Base-by-base conservation (phyloP, 768 basidiomycete genomes). In the Tulasnella sp. region DNA sequence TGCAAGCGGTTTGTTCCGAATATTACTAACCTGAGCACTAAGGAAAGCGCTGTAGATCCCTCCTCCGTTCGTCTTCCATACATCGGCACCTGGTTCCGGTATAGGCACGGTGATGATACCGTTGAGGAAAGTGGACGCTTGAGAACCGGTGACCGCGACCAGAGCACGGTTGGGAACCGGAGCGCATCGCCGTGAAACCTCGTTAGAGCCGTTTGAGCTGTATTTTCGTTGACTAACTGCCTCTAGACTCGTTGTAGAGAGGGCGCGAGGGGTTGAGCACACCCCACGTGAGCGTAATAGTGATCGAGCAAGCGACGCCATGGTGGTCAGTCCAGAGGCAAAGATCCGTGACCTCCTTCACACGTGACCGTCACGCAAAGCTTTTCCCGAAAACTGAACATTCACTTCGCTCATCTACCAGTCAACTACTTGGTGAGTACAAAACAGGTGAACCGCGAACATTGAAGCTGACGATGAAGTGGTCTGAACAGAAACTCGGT, bases 51-150 rank as follows among this genome's bases (percentile, higher is more conserved):
- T 87, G 78, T 88, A 94, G 71, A 86, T 84, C 3, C 88, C 89
- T 16, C 84, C 82, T 69, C 78, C 59, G 19, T 73, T 41, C 35
- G 4, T 72, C 14, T 42, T 40, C 71, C 71, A 72, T 4, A 40
- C 17, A 72, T 36, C 62, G 12, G 64, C 64, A 2, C 80, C n/a
- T 81, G 77, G 42, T 81, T 79, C 77, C 12, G 80, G 81, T 14
- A 89, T 81, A 71, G 81, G 83, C 73, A 83, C 84, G 22, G 87
- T 83, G 71, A 90, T 82, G 39, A 94, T 81, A 16, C 93, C 93
- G 77, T 94, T 90, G 75, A 98, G 85, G 79, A 95, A 96, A 7
- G 64, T 67, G 86, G 87, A 22, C 5, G 91, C 88, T 74, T 97
- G 91, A 19, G 89, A 87, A 62, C 95, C 95, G 8, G 88, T 85